Conservation (phyloP, 2,329 filamentous ascomycete species). For the Fusarium haematococcum region DNA sequence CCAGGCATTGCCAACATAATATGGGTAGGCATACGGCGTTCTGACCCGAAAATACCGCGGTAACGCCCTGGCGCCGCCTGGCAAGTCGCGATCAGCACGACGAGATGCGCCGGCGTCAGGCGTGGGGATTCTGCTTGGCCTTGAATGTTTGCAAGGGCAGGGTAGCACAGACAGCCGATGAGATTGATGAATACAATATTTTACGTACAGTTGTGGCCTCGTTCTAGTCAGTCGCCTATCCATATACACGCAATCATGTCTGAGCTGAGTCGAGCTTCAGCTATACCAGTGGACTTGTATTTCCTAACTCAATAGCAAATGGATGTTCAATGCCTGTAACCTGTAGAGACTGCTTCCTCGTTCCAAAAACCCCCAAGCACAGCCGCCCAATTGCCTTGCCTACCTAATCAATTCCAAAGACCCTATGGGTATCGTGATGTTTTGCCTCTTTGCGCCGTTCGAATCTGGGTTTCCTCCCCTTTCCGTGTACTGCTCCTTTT, state of each 20-base stretch:
- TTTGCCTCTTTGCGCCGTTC: conserved; percentile 32
- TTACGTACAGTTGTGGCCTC: not conserved
- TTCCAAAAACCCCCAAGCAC: conserved; percentile 30
- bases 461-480: conserved; percentile 20
- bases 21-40: conserved; percentile 36
- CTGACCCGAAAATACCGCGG: conserved; percentile 33
- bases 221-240: not conserved
- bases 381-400: conserved; percentile 7
- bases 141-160: conserved; percentile 30
- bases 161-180: conserved; percentile 38
- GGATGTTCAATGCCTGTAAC: not conserved
- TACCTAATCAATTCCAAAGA: conserved; percentile 35
- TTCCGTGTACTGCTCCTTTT: conserved; percentile 4
- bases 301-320: not conserved
- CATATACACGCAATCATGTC: not conserved
- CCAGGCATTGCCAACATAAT: conserved; percentile 41
- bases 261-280: not conserved
- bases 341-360: not conserved
- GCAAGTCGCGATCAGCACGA: conserved; percentile 28
- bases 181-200: conserved; percentile 41
- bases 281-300: not conserved
- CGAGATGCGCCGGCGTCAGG: conserved; percentile 29
- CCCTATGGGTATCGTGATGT: conserved; percentile 44
- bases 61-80: conserved; percentile 30
- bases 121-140: conserved; percentile 30